A percentile compares a stretch with the other conserved stretches of the same genome.
These are phyloP conservation scores for Candolleomyces eurysporus DNA, from an alignment of 768 basidiomycete species.

Conservation along the genomic window DNA sequence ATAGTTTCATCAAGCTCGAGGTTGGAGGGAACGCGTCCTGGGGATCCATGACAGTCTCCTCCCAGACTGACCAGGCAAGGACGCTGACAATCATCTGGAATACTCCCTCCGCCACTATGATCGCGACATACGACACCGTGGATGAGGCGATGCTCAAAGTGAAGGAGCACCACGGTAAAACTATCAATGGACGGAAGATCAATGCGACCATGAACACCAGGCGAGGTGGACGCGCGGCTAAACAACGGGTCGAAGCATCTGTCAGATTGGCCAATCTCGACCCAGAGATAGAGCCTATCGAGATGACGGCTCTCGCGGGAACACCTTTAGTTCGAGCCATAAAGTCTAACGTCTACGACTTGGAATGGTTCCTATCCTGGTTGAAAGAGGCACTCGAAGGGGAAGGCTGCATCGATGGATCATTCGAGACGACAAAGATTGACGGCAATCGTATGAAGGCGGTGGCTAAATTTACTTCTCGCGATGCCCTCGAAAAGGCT, in stretches of 20 bases:
- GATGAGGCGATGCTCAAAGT: constrained; percentile 34
- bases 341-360: constrained; percentile 1
- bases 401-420: neutral
- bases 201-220: constrained; percentile 42
- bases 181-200: constrained; percentile 41
- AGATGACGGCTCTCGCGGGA: neutral
- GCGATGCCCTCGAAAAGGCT: constrained; percentile 46
- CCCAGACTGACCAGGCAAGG: constrained; percentile 22
- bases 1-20: constrained; percentile 40
- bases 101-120: constrained; percentile 42
- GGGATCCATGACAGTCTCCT: constrained; percentile 39
- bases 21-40: constrained; percentile 35
- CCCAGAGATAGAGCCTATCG: neutral
- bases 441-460: constrained; percentile 16
- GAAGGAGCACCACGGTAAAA: constrained; percentile 32
- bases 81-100: constrained; percentile 52
- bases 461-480: constrained; percentile 45
- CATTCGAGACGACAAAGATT: constrained; percentile 2
- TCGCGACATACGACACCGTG: constrained; percentile 39
- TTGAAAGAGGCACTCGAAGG: neutral
- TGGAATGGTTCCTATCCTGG: neutral
- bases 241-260: neutral
- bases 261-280: constrained; percentile 9
- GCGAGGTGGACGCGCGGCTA: constrained; percentile 25
- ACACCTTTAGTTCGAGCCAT: constrained; percentile 2